Evolutionary conservation across 2,329 filamentous ascomycete genomes (phyloP), one percentile per base, ranked within the genome.

Genomic region (Erysiphe pulchra): DNA sequence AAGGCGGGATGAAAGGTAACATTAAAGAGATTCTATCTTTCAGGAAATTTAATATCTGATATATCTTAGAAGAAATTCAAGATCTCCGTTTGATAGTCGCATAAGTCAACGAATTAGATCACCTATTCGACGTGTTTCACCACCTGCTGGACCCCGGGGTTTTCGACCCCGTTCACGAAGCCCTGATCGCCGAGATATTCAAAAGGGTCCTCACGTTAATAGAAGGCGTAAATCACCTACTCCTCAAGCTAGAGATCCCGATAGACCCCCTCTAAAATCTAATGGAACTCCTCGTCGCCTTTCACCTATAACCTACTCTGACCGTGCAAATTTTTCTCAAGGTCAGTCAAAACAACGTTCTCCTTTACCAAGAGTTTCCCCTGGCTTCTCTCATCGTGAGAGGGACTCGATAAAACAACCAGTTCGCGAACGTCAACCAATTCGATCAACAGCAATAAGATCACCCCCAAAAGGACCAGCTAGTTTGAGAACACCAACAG

Each of bases 151-250:
- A 43, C 62, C 61, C 40, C 49, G 57, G 51, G 54, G 53, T 18
- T 56, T 49, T 44, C 52, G 57, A 33, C 49, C 49, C 36, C 65
- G 68, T 42, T 69, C 71, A 36, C 65, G 67, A 49, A 75, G 68
- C 47, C 69, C 69, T 45, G 62, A 65, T 38, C 65, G 67, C 41
- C 62, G 68, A 53, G 64, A 63, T 48, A 62, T 67, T 48, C 48
- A 49, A 10, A 56, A 60, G 37, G 60, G 64, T 45, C 54, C 52
- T 51, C 57, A 60, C 36, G 63, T 68, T 47, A 65, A 62, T 42
- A 68, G 65, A 65, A 65, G 67, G 52, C 67, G 67, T 14, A 50
- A 67, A 34, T 74, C 71, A 45, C 67, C 66, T 24, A 74, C 71
- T 30, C 67, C 70, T 36, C 65, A 64, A 31, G 57, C 58, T 38